A percentile compares a stretch with the other conserved stretches of the same genome.
These are phyloP conservation scores for Fusarium liriodendri DNA, from an alignment of 2,329 filamentous ascomycete species.

Conservation along the genomic window DNA sequence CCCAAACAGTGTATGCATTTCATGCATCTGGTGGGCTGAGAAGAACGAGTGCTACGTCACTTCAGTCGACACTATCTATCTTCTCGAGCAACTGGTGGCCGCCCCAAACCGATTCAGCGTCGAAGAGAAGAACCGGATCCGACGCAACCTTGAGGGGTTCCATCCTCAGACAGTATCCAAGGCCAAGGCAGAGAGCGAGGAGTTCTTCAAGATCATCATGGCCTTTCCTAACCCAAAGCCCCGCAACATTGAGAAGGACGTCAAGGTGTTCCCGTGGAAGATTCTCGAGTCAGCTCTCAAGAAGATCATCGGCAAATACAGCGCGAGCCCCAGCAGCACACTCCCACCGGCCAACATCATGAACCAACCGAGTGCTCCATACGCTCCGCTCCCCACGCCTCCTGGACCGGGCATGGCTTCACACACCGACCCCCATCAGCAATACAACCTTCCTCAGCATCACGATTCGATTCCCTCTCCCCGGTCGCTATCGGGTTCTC, in stretches of 20 bases:
- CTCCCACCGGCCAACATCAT: constrained; percentile 55
- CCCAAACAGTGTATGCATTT: constrained; percentile 90
- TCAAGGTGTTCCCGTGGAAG: constrained; percentile 99
- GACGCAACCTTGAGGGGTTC: constrained; percentile 94
- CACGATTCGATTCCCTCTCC: constrained; percentile 65
- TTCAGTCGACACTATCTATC: constrained; percentile 94
- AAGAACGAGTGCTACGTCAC: constrained; percentile 93
- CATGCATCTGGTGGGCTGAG: constrained; percentile 97
- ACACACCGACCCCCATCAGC: constrained; percentile 49
- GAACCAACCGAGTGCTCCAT: constrained; percentile 53
- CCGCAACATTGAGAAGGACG: constrained; percentile 97
- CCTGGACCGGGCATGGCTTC: constrained; percentile 50
- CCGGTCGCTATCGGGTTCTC: constrained; percentile 61
- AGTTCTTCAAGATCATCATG: constrained; percentile 99
- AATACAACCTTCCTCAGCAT: constrained; percentile 57
- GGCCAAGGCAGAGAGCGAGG: constrained; percentile 89
- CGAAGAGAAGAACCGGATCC: constrained; percentile 98
- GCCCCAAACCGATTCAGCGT: constrained; percentile 84
- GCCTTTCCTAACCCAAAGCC: constrained; percentile 95
- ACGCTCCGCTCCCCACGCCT: constrained; percentile 60
- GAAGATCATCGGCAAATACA: constrained; percentile 99
- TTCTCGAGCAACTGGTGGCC: constrained; percentile 91
- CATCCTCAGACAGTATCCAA: constrained; percentile 94
- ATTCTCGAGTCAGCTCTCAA: constrained; percentile 87
- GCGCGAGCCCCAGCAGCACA: constrained; percentile 59